These are phyloP conservation scores for Hibiscus mutabilis DNA, from an alignment of 345 rosid genomes.

Conservation along the genomic window DNA sequence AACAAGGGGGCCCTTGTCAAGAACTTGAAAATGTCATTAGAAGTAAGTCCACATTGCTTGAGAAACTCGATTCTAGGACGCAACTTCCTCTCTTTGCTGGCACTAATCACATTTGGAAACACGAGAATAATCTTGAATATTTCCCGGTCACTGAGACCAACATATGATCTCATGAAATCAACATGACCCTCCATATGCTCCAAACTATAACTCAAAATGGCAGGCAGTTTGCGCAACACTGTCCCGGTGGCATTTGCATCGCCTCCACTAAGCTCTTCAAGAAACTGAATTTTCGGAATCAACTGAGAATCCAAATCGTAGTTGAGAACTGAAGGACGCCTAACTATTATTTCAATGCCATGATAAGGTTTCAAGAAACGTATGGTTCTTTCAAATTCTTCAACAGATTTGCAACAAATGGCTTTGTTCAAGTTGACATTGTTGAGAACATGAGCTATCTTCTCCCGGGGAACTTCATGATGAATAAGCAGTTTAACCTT, in stretches of 20 bases:
- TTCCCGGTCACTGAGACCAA: conserved; percentile 49
- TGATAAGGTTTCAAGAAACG: conserved; percentile 52
- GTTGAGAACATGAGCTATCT: conserved; percentile 54
- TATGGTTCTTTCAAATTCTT: conserved; percentile 51
- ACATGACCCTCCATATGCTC: conserved; percentile 51
- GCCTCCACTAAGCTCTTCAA: conserved; percentile 56
- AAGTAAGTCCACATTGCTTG: conserved; percentile 56
- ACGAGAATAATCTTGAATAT: conserved; percentile 59
- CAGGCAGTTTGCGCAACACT: conserved; percentile 53
- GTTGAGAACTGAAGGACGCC: conserved; percentile 52
- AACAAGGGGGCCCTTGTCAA: conserved; percentile 63
- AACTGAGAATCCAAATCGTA: conserved; percentile 54
- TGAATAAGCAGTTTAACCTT: conserved; percentile 45
- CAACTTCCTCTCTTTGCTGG: conserved; percentile 64
- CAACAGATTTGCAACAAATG: conserved; percentile 43
- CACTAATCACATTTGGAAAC: conserved; percentile 56
- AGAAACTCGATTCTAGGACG: conserved; percentile 57
- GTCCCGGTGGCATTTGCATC: conserved; percentile 49
- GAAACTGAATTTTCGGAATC: conserved; percentile 53
- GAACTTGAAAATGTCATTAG: conserved; percentile 61
- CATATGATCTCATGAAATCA: conserved; percentile 53
- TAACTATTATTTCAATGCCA: conserved; percentile 48
- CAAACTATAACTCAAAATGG: conserved; percentile 44
- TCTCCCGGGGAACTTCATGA: conserved; percentile 42
- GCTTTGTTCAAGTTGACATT: conserved; percentile 52